Evolutionary conservation across 169 alveolate species (phyloP).

Genomic region (Eimeria brunetti): DNA sequence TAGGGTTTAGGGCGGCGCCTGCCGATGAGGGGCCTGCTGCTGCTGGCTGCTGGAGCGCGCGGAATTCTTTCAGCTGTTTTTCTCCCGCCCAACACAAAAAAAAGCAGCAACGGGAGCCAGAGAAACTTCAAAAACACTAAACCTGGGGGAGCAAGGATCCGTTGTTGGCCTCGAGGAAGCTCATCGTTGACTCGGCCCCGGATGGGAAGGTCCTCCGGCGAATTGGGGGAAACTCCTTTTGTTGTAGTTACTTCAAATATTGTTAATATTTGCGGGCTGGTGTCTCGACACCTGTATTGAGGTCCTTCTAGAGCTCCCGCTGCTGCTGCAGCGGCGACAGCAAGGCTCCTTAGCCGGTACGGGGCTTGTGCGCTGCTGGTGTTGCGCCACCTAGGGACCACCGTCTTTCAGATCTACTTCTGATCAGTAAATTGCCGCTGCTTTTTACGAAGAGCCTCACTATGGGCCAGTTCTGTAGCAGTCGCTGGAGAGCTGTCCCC

Average conservation of each 20-base stretch:
- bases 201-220: not conserved
- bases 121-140: not conserved
- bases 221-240: not conserved
- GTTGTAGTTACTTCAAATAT: not conserved
- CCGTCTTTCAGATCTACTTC: not conserved
- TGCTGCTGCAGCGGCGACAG: constrained; percentile 1
- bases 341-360: not conserved
- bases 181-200: not conserved
- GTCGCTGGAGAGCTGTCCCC: not conserved
- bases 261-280: not conserved
- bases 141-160: not conserved
- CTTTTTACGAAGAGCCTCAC: not conserved
- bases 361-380: constrained; percentile 32
- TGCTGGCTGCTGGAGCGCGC: not conserved
- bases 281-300: not conserved
- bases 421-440: not conserved
- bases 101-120: not conserved
- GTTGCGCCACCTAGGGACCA: not conserved
- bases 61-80: not conserved
- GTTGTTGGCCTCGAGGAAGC: not conserved
- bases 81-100: not conserved
- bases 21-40: not conserved
- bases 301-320: no score
- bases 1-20: not conserved
- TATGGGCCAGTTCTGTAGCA: not conserved